phyloP scores from a whole-genome alignment of 2,329 filamentous ascomycete species.

The Ophiostoma novo-ulmi region DNA sequence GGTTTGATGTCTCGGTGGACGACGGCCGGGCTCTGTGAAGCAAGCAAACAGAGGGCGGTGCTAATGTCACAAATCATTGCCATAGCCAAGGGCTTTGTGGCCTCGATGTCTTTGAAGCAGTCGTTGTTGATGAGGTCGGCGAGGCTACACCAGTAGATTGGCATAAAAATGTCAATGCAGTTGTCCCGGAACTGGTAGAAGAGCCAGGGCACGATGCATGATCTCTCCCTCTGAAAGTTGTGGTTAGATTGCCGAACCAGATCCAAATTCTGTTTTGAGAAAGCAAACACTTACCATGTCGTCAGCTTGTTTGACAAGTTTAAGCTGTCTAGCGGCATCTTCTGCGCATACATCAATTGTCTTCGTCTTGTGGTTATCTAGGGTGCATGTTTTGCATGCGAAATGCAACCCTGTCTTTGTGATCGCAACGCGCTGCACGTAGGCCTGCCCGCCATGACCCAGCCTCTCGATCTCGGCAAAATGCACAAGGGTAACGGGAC shows the following conservation, averaged over 20 bases:
- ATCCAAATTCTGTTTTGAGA: too few species aligned
- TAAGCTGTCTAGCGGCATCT: not conserved
- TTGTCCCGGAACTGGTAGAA: not conserved
- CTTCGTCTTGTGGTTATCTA: too few species aligned
- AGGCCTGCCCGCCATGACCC: not conserved
- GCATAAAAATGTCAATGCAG: not conserved
- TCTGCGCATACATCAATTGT: not conserved
- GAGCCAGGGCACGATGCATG: not conserved
- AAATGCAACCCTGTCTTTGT: not conserved
- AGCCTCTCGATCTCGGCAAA: not conserved
- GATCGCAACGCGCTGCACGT: not conserved
- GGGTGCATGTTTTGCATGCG: not conserved
- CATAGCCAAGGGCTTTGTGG: not conserved
- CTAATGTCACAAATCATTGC: not conserved
- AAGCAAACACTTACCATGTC: not conserved
- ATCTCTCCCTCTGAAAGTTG: not conserved
- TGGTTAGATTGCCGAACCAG: not conserved
- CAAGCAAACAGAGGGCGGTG: not conserved
- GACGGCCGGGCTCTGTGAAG: not conserved
- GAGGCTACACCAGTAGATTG: not conserved
- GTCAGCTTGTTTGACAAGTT: not conserved
- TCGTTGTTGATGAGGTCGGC: not conserved
- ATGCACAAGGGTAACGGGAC: not conserved
- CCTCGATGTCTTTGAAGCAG: not conserved
- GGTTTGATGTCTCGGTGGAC: not conserved